Evolutionary conservation across 331 rosid genomes (phyloP).

Genomic region (Acacia pycnantha): DNA sequence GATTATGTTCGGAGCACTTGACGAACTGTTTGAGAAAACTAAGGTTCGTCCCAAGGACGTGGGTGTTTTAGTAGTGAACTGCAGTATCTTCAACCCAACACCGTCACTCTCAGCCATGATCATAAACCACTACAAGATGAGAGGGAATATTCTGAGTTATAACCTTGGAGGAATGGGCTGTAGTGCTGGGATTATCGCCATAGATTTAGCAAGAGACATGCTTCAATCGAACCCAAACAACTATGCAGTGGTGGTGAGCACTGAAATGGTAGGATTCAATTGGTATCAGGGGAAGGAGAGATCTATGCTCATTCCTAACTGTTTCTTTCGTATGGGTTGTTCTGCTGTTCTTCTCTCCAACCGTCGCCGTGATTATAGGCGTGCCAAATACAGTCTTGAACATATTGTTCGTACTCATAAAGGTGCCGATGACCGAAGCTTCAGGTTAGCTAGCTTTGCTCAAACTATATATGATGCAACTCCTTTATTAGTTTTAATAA

Average conservation of each 20-base stretch:
- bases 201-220: constrained; percentile 84
- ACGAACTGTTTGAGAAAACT: constrained; percentile 87
- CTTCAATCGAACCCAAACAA: constrained; percentile 83
- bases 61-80: constrained; percentile 81
- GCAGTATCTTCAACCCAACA: constrained; percentile 97
- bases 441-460: constrained; percentile 52
- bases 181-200: constrained; percentile 83
- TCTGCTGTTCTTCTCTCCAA: constrained; percentile 88
- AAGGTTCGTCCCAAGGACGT: constrained; percentile 79
- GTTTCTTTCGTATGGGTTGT: constrained; percentile 94
- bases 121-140: constrained; percentile 95
- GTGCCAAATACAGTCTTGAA: constrained; percentile 85
- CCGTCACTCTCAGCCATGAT: constrained; percentile 97
- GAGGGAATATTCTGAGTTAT: constrained; percentile 88
- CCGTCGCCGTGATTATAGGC: constrained; percentile 79
- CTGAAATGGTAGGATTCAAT: constrained; percentile 83
- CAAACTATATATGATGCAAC: neutral
- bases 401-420: constrained; percentile 92
- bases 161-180: constrained; percentile 99
- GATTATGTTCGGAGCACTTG: constrained; percentile 93
- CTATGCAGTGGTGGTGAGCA: constrained; percentile 88
- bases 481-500: neutral
- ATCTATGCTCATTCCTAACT: constrained; percentile 91
- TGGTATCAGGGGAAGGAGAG: constrained; percentile 90
- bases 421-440: constrained; percentile 94